Conservation (phyloP, 2,329 filamentous ascomycete genomes). For the Capronia epimyces region DNA sequence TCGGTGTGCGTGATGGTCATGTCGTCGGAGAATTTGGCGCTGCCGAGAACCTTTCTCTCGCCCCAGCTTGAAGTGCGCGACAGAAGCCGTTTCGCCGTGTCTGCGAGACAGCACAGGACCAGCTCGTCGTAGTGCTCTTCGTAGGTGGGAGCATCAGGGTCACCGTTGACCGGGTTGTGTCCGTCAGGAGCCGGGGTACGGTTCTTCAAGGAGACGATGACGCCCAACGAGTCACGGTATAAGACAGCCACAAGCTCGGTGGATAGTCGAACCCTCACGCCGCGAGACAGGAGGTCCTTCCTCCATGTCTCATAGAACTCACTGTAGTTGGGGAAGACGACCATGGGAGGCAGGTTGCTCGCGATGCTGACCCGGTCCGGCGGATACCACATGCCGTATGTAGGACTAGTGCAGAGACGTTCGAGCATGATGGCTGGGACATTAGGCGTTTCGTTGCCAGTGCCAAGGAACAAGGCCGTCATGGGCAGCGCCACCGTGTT, state of each 20-base stretch:
- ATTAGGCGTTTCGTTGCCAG: slow-evolving; percentile 67
- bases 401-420: slow-evolving; percentile 53
- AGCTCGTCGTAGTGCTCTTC: slow-evolving; percentile 54
- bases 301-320: slow-evolving; percentile 55
- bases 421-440: slow-evolving; percentile 65
- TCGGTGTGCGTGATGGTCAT: slow-evolving; percentile 59
- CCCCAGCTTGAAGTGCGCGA: slow-evolving; percentile 50
- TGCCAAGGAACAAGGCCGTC: slow-evolving; percentile 67
- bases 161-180: slow-evolving; percentile 24
- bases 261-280: slow-evolving; percentile 52
- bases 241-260: slow-evolving; percentile 50
- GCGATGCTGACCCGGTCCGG: slow-evolving; percentile 44
- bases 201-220: slow-evolving; percentile 39
- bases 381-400: slow-evolving; percentile 58
- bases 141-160: slow-evolving; percentile 31
- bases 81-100: slow-evolving; percentile 52
- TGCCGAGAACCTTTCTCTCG: slow-evolving; percentile 64
- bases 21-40: slow-evolving; percentile 60
- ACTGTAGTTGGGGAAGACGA: slow-evolving; percentile 57
- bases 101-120: slow-evolving; percentile 53
- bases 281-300: slow-evolving; percentile 46
- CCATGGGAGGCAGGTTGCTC: slow-evolving; percentile 52
- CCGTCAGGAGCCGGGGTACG: slow-evolving; percentile 23
- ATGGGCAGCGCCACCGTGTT: slow-evolving; percentile 67
- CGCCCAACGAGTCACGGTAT: slow-evolving; percentile 46